Evolutionary conservation across 331 rosid species (phyloP).

Genomic region (Pyrus hybrid): DNA sequence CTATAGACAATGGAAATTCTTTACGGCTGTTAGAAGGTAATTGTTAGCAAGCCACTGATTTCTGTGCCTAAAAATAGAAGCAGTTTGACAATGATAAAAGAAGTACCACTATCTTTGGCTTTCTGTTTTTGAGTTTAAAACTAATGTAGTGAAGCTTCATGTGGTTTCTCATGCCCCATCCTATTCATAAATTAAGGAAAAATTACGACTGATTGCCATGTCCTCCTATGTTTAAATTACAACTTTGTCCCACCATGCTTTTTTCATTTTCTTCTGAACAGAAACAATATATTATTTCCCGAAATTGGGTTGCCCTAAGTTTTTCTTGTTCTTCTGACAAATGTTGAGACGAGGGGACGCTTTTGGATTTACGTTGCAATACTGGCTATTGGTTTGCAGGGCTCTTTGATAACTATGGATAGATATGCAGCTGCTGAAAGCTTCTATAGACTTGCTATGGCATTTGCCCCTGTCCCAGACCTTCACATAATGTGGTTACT

Average conservation of each 20-base stretch:
- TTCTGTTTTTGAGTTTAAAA: neutral
- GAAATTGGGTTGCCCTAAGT: neutral
- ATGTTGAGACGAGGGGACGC: neutral
- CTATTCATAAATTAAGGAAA: neutral
- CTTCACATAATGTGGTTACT: too few relatives aligned
- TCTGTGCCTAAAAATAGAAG: too few relatives aligned
- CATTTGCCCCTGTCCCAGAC: too few relatives aligned
- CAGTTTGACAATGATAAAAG: neutral
- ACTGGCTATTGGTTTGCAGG: constrained; percentile 35
- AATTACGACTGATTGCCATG: neutral
- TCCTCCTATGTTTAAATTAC: neutral
- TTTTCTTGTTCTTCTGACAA: neutral
- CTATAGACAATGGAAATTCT: too few relatives aligned
- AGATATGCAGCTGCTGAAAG: constrained; percentile 94
- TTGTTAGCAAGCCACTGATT: too few relatives aligned
- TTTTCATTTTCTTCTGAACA: too few relatives aligned
- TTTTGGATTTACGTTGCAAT: neutral
- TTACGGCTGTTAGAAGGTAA: too few relatives aligned
- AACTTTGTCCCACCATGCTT: too few relatives aligned
- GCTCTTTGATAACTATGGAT: constrained; percentile 82
- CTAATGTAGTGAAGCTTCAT: neutral
- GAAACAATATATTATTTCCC: too few relatives aligned
- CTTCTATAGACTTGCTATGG: constrained; percentile 89
- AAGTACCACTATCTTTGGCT: neutral
- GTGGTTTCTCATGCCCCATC: neutral